Percentiles rank a stretch among this genome's conserved stretches.
Conservation (phyloP, 1,284 basidiomycete genomes). For the Cryptococcus jaspeensis region DNA sequence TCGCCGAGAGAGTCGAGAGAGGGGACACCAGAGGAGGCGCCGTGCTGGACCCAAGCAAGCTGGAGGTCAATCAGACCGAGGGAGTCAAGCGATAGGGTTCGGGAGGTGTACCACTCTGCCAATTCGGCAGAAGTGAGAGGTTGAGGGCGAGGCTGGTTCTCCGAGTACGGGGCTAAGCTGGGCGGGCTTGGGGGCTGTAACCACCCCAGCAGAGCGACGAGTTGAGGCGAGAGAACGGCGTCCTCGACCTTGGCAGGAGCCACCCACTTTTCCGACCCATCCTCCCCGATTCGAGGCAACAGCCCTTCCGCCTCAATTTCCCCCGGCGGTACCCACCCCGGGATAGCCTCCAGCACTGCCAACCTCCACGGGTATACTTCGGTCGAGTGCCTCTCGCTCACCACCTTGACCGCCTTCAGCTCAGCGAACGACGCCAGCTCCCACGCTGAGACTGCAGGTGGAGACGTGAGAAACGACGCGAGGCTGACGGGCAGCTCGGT, state of each 20-base stretch:
- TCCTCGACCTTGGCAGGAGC: neutral
- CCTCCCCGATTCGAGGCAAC: conserved; percentile 62
- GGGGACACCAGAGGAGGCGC: conserved; percentile 73
- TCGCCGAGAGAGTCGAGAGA: conserved; percentile 81
- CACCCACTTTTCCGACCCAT: conserved; percentile 52
- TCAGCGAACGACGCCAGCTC: conserved; percentile 64
- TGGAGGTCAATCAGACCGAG: conserved; percentile 78
- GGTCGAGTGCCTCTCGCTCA: conserved; percentile 61
- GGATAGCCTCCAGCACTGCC: conserved; percentile 67
- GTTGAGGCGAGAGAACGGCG: neutral
- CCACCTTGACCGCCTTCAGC: conserved; percentile 60
- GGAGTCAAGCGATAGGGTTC: conserved; percentile 63
- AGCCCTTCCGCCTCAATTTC: conserved; percentile 60
- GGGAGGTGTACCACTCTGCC: conserved; percentile 68
- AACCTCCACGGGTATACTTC: conserved; percentile 69
- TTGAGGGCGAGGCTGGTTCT: neutral
- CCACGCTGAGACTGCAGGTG: conserved; percentile 62
- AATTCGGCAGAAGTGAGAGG: conserved; percentile 54
- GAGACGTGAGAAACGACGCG: conserved; percentile 62
- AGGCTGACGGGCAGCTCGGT: conserved; percentile 57
- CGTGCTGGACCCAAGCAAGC: conserved; percentile 76
- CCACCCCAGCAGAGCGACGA: neutral
- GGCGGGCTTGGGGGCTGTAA: neutral
- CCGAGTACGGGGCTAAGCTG: neutral
- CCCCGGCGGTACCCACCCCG: conserved; percentile 64